Conservation (phyloP, 2,329 filamentous ascomycete species). For the Aspergillus amoenus region DNA sequence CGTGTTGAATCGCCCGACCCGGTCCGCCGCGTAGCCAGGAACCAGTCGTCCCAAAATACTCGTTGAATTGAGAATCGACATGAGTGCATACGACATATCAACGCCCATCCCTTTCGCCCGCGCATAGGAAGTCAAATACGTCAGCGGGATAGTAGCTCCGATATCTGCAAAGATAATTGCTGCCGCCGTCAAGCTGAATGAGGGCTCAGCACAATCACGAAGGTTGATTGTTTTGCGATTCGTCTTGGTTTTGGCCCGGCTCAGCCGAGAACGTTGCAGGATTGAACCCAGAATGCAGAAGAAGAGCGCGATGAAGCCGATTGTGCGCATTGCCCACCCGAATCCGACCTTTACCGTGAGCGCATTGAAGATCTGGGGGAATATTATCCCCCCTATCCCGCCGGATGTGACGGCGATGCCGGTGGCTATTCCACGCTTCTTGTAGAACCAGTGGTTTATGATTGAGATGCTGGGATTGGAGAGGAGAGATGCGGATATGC, state of each 20-base stretch:
- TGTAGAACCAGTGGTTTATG: constrained; percentile 37
- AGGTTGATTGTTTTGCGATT: constrained; percentile 23
- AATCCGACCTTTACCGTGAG: constrained; percentile 30
- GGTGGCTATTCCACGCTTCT: constrained; percentile 32
- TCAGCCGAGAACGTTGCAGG: constrained; percentile 22
- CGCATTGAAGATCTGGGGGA: constrained; percentile 34
- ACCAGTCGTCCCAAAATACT: constrained; percentile 33
- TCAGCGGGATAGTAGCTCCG: constrained; percentile 33
- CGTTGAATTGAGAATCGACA: constrained; percentile 32
- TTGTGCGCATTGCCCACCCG: constrained; percentile 31
- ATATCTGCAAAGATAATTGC: constrained; percentile 35
- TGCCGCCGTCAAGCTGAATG: constrained; percentile 24
- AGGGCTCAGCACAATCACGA: constrained; percentile 12
- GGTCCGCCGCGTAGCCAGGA: constrained; percentile 34
- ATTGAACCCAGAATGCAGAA: constrained; percentile 22
- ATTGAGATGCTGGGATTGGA: constrained; percentile 31
- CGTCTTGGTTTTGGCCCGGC: constrained; percentile 18
- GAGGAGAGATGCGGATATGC: constrained; percentile 28
- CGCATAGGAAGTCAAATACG: constrained; percentile 35
- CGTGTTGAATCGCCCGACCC: constrained; percentile 32
- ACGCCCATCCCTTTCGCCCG: constrained; percentile 20
- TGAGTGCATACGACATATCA: constrained; percentile 28
- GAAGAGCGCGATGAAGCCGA: constrained; percentile 23
- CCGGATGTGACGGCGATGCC: constrained; percentile 36
- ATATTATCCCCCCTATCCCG: constrained; percentile 35